Conservation (phyloP, 1,139 yeast species). For the Saccharomyces hybrid region DNA sequence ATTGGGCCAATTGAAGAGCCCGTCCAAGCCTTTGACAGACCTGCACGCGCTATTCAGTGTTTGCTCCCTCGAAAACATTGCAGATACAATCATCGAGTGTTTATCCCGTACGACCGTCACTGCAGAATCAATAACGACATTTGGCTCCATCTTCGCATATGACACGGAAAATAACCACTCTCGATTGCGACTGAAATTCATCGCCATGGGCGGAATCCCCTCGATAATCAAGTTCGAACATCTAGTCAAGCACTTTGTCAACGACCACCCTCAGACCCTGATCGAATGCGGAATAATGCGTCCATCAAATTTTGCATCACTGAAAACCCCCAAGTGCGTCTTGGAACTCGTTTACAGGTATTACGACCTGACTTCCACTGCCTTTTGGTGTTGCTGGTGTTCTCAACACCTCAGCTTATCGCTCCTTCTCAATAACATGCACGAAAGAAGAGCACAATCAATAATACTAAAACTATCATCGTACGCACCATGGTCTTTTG, state of each 20-base stretch:
- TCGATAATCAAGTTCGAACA: slow-evolving; percentile 11
- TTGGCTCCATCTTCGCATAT: slow-evolving; percentile 10
- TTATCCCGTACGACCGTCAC: not conserved
- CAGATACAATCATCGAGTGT: not conserved
- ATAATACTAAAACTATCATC: slow-evolving; percentile 21
- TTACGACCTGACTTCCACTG: slow-evolving; percentile 16
- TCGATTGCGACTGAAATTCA: slow-evolving; percentile 15
- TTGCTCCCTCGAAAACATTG: slow-evolving; percentile 4
- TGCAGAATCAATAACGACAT: not conserved
- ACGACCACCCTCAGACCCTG: slow-evolving; percentile 11
- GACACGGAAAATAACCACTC: slow-evolving; percentile 17
- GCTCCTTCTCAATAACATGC: slow-evolving; percentile 11
- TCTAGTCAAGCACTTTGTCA: slow-evolving; percentile 10
- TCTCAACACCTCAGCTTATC: slow-evolving; percentile 11
- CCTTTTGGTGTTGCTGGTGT: slow-evolving; percentile 29
- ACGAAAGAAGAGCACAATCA: slow-evolving; percentile 20
- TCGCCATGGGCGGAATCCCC: slow-evolving; percentile 24
- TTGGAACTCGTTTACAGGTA: slow-evolving; percentile 18
- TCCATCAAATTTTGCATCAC: slow-evolving; percentile 7
- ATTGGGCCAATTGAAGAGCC: slow-evolving; percentile 1
- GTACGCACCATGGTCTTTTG: slow-evolving; percentile 13
- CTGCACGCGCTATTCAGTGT: slow-evolving; percentile 3
- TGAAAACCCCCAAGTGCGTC: slow-evolving; percentile 12
- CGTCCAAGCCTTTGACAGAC: not conserved
- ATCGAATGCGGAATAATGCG: slow-evolving; percentile 25